These are phyloP conservation scores for Aureobasidium sp. DNA, from an alignment of 2,329 filamentous ascomycete species.

Conservation along the genomic window DNA sequence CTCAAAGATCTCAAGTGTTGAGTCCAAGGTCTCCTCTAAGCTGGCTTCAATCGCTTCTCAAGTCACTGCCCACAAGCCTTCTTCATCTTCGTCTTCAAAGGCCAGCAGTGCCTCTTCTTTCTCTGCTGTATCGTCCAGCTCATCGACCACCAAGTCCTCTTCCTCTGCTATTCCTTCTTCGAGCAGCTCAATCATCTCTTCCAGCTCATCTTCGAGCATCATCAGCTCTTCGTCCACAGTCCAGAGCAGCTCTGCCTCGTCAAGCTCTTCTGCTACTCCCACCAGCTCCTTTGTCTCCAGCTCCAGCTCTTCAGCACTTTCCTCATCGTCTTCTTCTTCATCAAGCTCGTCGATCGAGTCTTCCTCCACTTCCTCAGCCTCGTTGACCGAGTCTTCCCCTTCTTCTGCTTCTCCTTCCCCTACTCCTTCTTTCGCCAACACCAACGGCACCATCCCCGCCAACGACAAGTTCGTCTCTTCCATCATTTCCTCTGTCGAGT, in stretches of 20 bases:
- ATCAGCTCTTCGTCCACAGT: not conserved
- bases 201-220: not conserved
- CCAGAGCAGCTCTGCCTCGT: not conserved
- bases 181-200: not conserved
- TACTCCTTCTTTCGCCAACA: not conserved
- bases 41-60: not conserved
- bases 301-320: not conserved
- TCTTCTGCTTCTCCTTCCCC: not conserved
- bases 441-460: not conserved
- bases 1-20: not conserved
- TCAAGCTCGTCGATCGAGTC: not conserved
- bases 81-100: not conserved
- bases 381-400: not conserved
- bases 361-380: not conserved
- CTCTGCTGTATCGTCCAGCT: not conserved
- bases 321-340: not conserved
- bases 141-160: not conserved
- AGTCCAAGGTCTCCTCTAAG: conserved; percentile 1
- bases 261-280: not conserved
- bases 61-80: not conserved
- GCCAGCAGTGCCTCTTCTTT: not conserved
- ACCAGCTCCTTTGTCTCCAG: not conserved
- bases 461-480: not conserved
- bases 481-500: not conserved
- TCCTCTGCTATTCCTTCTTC: not conserved